Evolutionary conservation across 495 filamentous ascomycete genomes (phyloP), one percentile per base, ranked within the genome.

Genomic region (Neurospora terricola): DNA sequence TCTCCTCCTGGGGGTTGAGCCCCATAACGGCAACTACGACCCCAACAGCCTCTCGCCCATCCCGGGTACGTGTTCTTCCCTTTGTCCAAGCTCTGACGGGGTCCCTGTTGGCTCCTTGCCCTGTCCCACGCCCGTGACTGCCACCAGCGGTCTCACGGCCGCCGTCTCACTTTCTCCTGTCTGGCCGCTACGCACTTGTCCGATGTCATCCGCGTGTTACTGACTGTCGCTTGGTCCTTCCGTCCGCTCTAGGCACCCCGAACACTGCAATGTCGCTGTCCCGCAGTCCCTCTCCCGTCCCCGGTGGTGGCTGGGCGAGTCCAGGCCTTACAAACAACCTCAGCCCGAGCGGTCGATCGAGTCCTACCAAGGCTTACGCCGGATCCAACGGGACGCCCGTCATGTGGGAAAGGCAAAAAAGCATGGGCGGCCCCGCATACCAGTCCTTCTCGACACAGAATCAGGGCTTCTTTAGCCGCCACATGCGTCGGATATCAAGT

Each of bases 291-390:
- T 95, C 92, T 69, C 93, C 93, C 73, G 87, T 88, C 71, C 89
- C 88, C 74, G 91, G 91, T 76, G 93, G 91, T 77, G 93, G 93
- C 76, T 97, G 94, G 94, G 89, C 92, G 72, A 95, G 90, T 82
- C 94, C 94, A 23, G 93, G 92, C 38, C 85, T 96, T 66, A 66
- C 54, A 30, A 66, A 66, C 70, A 90, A 88, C 69, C 88, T 89
- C 72, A 84, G 81, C 69, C 83, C 86, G 48, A 94, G 90, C 80
- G 91, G 91, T 73, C 85, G 87, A 77, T 88, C 90, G 34, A 93
- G 89, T 77, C 92, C 92, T 38, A 82, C 86, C 72, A 83, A 79
- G 70, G 77, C 75, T n/a, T 81, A 82, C 70, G 84, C 86, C 27
- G 84, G 81, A 45, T 82, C 84, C 11, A 88, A 85, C 76, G 87